These are phyloP conservation scores for Saturnispora saitoi DNA, from an alignment of 805 yeast species.

Conservation along the genomic window DNA sequence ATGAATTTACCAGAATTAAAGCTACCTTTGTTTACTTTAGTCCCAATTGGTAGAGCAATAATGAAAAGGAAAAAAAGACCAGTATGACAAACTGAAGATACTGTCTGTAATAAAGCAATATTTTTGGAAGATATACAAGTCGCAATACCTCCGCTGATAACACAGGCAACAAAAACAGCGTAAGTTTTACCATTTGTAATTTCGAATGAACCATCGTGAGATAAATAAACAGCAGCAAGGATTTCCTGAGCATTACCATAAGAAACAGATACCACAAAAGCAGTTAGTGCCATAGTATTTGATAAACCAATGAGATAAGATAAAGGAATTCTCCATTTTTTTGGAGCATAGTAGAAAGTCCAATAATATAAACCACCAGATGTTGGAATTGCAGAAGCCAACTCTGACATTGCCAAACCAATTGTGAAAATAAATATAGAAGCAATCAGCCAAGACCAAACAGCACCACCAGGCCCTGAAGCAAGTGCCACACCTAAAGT, in stretches of 20 bases:
- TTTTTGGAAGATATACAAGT: slow-evolving; percentile 48
- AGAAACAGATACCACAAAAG: slow-evolving; percentile 55
- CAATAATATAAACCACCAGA: slow-evolving; percentile 68
- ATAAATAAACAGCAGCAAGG: slow-evolving; percentile 44
- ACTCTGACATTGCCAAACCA: slow-evolving; percentile 56
- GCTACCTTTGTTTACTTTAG: slow-evolving; percentile 26
- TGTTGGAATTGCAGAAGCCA: slow-evolving; percentile 62
- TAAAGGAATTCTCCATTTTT: slow-evolving; percentile 37
- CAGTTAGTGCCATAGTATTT: slow-evolving; percentile 53
- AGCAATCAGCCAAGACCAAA: slow-evolving; percentile 57
- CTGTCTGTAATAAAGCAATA: slow-evolving; percentile 47
- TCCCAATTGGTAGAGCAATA: slow-evolving; percentile 58
- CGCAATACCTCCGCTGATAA: slow-evolving; percentile 38
- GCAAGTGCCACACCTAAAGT: slow-evolving; percentile 43
- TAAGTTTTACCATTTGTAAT: slow-evolving; percentile 45
- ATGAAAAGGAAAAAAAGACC: slow-evolving; percentile 42
- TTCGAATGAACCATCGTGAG: slow-evolving; percentile 43
- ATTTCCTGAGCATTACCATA: slow-evolving; percentile 56
- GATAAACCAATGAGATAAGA: slow-evolving; percentile 57
- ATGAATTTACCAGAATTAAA: slow-evolving; percentile 42
- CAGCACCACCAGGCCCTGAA: slow-evolving; percentile 56
- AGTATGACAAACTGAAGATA: slow-evolving; percentile 47
- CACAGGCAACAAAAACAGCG: slow-evolving; percentile 56
- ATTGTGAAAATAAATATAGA: slow-evolving; percentile 40
- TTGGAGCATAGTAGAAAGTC: slow-evolving; percentile 60